Conservation (phyloP, 495 filamentous ascomycete genomes). For the Xylaria palmicola region DNA sequence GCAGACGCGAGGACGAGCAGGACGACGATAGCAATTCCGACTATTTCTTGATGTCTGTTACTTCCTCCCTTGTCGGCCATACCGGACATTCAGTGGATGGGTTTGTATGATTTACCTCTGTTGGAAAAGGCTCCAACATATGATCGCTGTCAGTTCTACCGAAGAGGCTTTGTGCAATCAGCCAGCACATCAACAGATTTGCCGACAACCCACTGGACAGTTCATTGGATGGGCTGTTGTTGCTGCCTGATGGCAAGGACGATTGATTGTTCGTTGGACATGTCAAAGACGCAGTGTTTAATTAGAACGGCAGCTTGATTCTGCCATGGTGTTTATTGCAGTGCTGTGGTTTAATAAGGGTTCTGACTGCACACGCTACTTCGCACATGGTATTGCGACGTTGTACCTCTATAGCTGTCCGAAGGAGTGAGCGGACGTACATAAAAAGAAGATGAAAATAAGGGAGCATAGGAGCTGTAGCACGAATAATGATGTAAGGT, state of each 20-base stretch:
- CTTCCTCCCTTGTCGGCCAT: conserved; percentile 24
- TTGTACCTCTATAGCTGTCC: no score
- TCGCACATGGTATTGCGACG: no score
- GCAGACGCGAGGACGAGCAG: background rate
- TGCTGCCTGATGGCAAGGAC: background rate
- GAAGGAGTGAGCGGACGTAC: no score
- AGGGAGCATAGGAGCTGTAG: no score
- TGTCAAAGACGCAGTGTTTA: background rate
- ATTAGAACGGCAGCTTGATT: background rate
- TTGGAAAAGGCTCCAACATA: background rate
- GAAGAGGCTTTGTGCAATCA: no score
- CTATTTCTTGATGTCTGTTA: background rate
- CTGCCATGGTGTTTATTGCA: background rate
- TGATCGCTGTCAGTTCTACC: no score
- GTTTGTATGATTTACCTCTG: background rate
- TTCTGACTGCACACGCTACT: background rate
- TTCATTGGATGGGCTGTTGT: background rate
- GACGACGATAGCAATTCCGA: background rate
- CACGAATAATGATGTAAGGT: no score
- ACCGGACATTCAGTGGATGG: conserved; percentile 26
- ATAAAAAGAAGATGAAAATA: no score
- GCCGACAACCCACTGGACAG: background rate
- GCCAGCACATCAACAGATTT: background rate
- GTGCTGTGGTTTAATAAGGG: background rate
- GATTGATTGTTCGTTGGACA: background rate